Base-by-base conservation (phyloP, 2,329 filamentous ascomycete species). In the Hymenoscyphus fraxineus region DNA sequence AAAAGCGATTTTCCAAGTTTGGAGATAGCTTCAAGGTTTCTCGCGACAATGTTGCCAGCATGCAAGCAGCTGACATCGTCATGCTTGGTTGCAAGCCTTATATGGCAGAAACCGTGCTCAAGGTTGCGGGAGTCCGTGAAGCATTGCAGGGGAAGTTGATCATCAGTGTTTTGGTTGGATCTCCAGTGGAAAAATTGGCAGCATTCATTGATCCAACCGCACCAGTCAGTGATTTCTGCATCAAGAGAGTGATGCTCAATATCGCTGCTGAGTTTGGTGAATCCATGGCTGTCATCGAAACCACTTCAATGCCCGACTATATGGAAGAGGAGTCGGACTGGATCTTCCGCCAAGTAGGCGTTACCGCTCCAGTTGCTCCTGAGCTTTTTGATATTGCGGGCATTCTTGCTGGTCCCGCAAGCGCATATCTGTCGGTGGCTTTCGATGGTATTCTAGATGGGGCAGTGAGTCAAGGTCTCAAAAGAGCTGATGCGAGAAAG, bases 181-280 rank as follows among this genome's bases (percentile, higher is more conserved):
- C 95, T 32, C 87, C 89, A 1, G 84, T 86, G 10, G 78, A 84
- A 55, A 87, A 92, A 72, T 85, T 96, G 67, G 83, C 88, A 72
- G 78, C 78, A 38, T 83, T 85, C 76, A 93, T 44, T 86, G 89
- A 15, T 38, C 31, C 62, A 22, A 69, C 40, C 51, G 60, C 61
- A 31, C 61, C 47, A 10, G 54, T n/a, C 13, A 58, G 47, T 10
- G 31, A 44, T n/a, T 81, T 85, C 51, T 27, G 7, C 44, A 83
- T 96, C 60, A 87, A 95, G 15, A 83, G 92, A 44, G 91, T 89
- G 62, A 92, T 96, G 85, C 91, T 91, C 71, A 96, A 96, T 79
- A 92, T 91, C 0, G 92, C 92, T 10, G 88, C 88, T 27, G 83
- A 91, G 60, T 88, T 95, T 64, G 81, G 92, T 47, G 87, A 96